Base-by-base conservation (phyloP, 202 grass and related monocot species). In the Carex arenaria region DNA sequence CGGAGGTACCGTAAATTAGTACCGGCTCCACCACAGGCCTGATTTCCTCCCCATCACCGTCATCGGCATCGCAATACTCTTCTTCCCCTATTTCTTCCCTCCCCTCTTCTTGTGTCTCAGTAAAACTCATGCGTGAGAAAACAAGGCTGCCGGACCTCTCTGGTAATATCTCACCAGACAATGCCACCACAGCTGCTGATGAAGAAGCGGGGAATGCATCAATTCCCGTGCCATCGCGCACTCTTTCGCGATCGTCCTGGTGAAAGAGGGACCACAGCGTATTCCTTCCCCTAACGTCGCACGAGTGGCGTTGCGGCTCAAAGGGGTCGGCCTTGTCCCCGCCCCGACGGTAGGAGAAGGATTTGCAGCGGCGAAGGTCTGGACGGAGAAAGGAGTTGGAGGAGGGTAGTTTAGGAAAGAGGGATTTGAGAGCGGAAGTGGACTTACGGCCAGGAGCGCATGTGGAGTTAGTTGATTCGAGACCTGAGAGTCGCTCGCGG, bases 231-330 rank as follows among this genome's bases (percentile, higher is more conserved):
- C 87, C 85, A 59, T 87, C 87, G 26, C 85, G 88, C 75, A 92
- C 81, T 47, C 89, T 83, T 79, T 94, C 83, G 56, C 87, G 84
- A 88, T 96, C 96, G 36, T 96, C 93, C 91, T 87, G 88, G 88
- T 99, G 88, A 88, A 99, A 99, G 18, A 99, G 87, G 49, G 93
- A 85, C 91, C 91, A 95, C 62, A 99, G 89, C 5, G 96, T 95
- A 49, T 89, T 93, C 17, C 96, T 82, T 10, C 93, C 96, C 77
- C 89, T 87, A 49, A 95, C 91, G 83, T 95, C 96, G 86, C 96
- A 99, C 2, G 96, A 99, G 30, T 87, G 89, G 0, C 96, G 88
- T 73, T 97, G 94, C 42, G 87, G 96, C 81, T 99, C 93, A 9
- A 92, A 92, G 0, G 57, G 72, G 26, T 88, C 69, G 23, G 72